Conservation (phyloP, 2,329 filamentous ascomycete genomes). For the Colletotrichum somersetense region DNA sequence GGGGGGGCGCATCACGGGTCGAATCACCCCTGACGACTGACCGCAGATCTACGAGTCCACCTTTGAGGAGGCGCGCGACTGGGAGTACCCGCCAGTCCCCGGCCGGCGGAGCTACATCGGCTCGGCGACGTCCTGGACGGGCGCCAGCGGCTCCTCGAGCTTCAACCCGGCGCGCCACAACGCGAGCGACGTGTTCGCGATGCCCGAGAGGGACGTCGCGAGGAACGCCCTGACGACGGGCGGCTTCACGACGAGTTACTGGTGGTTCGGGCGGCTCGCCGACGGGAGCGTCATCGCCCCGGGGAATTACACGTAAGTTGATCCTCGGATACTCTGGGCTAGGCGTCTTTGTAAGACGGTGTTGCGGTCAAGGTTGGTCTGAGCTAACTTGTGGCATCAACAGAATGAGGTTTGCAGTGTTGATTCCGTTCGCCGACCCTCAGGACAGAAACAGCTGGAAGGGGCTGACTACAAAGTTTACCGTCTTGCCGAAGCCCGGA, state of each 20-base stretch:
- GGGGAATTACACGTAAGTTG: conserved; percentile 55
- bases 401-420: conserved; percentile 32
- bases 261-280: conserved; percentile 59
- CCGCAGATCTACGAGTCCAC: conserved; percentile 53
- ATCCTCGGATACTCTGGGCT: rapidly evolving
- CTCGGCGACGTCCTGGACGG: conserved; percentile 51
- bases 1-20: not conserved
- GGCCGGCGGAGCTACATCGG: conserved; percentile 57
- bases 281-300: conserved; percentile 55
- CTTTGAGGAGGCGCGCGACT: conserved; percentile 56
- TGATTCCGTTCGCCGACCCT: conserved; percentile 32
- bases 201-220: conserved; percentile 49
- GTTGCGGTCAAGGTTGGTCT: not conserved
- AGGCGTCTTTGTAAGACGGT: too few relatives aligned
- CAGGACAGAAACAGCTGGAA: conserved; percentile 21
- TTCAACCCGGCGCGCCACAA: conserved; percentile 53
- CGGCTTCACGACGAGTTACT: conserved; percentile 49
- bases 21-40: not conserved
- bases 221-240: conserved; percentile 49
- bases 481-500: conserved; percentile 20
- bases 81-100: conserved; percentile 56
- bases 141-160: conserved; percentile 44
- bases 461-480: conserved; percentile 32
- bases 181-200: conserved; percentile 54
- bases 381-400: not conserved